These are phyloP conservation scores for Termitomyces eurrhizus DNA, from an alignment of 768 basidiomycete genomes.

Conservation along the genomic window DNA sequence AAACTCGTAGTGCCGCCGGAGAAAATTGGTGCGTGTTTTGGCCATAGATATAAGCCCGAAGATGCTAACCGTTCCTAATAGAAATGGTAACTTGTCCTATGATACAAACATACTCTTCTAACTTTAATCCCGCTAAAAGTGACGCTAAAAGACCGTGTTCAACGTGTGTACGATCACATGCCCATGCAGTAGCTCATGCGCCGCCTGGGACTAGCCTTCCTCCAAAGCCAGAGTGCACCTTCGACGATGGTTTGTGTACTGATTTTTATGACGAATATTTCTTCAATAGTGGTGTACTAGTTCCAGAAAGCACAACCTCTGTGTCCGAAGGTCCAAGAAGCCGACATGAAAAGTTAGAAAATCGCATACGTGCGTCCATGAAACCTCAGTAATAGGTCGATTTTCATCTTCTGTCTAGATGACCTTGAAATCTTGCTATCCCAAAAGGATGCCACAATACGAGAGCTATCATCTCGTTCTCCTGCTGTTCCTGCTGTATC, in stretches of 20 bases:
- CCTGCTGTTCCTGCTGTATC: conserved; percentile 4
- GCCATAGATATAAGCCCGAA: neutral
- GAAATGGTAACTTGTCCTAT: conserved; percentile 52
- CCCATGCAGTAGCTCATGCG: conserved; percentile 62
- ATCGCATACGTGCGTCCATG: conserved; percentile 54
- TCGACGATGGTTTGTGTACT: conserved; percentile 54
- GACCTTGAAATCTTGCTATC: conserved; percentile 66
- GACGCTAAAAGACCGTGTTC: conserved; percentile 77
- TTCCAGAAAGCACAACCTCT: conserved; percentile 32
- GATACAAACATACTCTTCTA: conserved; percentile 3
- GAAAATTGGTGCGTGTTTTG: conserved; percentile 56
- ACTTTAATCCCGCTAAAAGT: conserved; percentile 29
- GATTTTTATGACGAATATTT: neutral
- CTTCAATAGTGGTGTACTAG: conserved; percentile 21
- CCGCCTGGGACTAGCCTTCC: conserved; percentile 53
- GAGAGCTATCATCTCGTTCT: conserved; percentile 10
- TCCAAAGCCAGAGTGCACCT: conserved; percentile 66
- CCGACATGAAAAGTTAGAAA: conserved; percentile 61
- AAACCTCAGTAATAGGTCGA: conserved; percentile 1
- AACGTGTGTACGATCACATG: conserved; percentile 72
- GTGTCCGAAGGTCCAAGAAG: conserved; percentile 52
- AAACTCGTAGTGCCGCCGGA: conserved; percentile 58
- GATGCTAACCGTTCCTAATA: conserved; percentile 16
- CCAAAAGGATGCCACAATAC: conserved; percentile 43
- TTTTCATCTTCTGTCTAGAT: conserved; percentile 30